Base-by-base conservation (phyloP, 2,329 filamentous ascomycete species). In the Thelonectria discophora region DNA sequence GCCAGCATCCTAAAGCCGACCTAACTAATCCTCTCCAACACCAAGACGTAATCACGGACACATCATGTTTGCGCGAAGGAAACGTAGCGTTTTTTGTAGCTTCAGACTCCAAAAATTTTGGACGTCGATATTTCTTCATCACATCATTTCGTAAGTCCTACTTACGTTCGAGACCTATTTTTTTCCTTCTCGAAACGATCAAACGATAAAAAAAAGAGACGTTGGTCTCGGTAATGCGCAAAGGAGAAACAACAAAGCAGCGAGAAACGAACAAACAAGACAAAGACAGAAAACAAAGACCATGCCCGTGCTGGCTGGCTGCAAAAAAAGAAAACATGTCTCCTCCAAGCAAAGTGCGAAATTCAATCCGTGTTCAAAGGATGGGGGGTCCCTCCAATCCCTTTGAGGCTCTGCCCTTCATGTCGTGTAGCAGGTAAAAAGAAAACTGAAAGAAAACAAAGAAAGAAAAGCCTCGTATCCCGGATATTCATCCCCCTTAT, bases 101-200 rank as follows among this genome's bases (percentile, higher is more conserved):
- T 45, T 51, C 47, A 53, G 58, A 53, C 48, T 51, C 48, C 58
- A 53, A 54, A 47, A n/a, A 20, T 45, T 42, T 50, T 37, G 34
- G 53, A 47, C 53, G 46, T 57, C 58, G 42, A 56, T 51, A 27
- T 20, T 30, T 47, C 56, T 60, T 63, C 69, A 68, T 71, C 69
- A 71, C 69, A 66, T 71, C 66, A 69, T 71, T 71, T 71, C 69
- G 65, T 71, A 64, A 71, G 67, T 68, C 69, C 69, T 69, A 43
- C 56, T 55, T 18, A 50, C 57, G 55, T 40, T 50, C 65, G 69
- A 67, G 34, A 37, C 34, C 69, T 69, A 67, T 66, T 24, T 24
- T 24, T 60, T 65, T 64, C 55, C n/a, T 66, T 60, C 67, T 64
- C 55, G 58, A 63, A 69, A 54, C 58, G n/a, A 53, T 24, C 3